Base-by-base conservation (phyloP, 2,329 filamentous ascomycete genomes). In the Sordariomycetes sp. region DNA sequence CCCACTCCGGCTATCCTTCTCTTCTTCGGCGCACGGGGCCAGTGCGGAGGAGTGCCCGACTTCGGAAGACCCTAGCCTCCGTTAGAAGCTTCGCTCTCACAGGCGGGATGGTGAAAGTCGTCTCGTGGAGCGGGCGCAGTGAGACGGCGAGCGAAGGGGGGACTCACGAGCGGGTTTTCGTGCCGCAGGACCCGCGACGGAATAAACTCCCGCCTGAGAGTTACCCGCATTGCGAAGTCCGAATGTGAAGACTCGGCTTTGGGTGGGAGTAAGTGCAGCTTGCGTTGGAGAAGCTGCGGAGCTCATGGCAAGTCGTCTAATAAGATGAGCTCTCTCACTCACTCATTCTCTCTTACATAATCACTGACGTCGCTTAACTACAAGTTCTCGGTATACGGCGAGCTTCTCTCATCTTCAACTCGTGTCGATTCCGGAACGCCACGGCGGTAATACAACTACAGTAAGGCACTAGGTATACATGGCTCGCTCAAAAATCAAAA, bases 1-100 rank as follows among this genome's bases (percentile, higher is more conserved):
- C 85, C 82, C 25, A 99, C 93, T 69, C 92, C 85, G 28, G 82
- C 81, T 64, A 99, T 96, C 64, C 83, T 85, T 63, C 90, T 83
- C 66, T 88, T 86, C 65, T 90, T 82, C 0, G 94, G 93, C 12
- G 96, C 79, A 25, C 90, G 89, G 57, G 89, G 84, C 73, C 74
- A 76, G n/a, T 61, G 71, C 2, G 74, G 74, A 4, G 74, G 72
- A 2, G 74, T 76, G 35, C 87, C 91, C 22, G 88, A 88, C 61
- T 86, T 84, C 22, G 93, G 93, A 18, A 97, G 82, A 28, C 93
- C 93, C 92, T 97, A 53, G 25, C 22, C 20, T 22, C 6, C 22
- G 46, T 50, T 50, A 50, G 46, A n/a, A 50, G 40, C 16, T n/a
- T 16, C n/a, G 40, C 14, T 18, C 14, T 46, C 40, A n/a, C 28